Percentiles rank a stretch among this genome's conserved stretches.
phyloP scores from a whole-genome alignment of 768 basidiomycete genomes.

The Melanogaster broomeanus region DNA sequence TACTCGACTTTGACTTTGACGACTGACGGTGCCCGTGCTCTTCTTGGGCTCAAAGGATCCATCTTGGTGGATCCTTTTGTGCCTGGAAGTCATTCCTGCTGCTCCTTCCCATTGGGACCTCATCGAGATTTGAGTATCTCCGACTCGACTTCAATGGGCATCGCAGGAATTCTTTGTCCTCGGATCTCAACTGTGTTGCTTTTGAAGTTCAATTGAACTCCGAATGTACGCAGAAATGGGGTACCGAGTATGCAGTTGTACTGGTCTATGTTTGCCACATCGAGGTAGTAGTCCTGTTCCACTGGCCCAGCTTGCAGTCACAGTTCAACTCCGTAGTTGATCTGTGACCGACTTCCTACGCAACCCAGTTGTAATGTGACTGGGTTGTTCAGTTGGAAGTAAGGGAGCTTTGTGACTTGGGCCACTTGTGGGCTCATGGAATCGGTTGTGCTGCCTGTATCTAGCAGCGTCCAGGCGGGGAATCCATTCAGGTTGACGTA shows the following conservation, averaged over 20 bases:
- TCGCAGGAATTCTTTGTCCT: no score
- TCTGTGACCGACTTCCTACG: conserved; percentile 9
- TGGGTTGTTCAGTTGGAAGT: conserved; percentile 2
- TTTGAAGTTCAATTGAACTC: background rate
- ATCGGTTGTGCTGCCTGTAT: background rate
- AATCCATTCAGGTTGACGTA: no score
- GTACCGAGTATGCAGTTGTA: conserved; percentile 35
- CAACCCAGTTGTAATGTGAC: conserved; percentile 14
- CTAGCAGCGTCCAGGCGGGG: no score
- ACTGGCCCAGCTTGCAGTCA: background rate
- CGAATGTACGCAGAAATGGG: conserved; percentile 25
- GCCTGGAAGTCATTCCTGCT: no score
- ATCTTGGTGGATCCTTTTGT: no score
- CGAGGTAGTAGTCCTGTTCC: conserved; percentile 5
- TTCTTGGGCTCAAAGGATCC: no score
- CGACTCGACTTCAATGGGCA: background rate
- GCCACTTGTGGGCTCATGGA: background rate
- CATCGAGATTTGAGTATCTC: background rate
- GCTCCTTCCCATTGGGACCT: no score
- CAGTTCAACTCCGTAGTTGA: background rate
- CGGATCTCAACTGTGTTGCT: no score
- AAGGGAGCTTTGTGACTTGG: no score
- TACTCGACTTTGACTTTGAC: no score
- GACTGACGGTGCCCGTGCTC: no score
- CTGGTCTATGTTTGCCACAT: conserved; percentile 25